phyloP scores from a whole-genome alignment of 2,329 filamentous ascomycete genomes.

The Canariomyces notabilis region DNA sequence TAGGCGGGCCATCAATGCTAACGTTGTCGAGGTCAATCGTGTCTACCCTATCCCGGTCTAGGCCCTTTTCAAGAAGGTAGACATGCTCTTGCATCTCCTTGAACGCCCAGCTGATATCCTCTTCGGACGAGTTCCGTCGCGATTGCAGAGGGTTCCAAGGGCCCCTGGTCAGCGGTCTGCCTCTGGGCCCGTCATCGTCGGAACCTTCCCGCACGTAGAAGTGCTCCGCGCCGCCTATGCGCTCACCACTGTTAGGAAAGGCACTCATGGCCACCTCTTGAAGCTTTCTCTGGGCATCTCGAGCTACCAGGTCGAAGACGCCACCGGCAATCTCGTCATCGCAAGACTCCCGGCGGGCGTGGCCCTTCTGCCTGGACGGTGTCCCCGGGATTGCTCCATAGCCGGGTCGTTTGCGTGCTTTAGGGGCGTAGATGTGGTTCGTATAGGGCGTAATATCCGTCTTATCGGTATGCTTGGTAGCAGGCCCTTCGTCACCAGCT shows the following conservation, averaged over 20 bases:
- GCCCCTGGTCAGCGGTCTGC: slow-evolving; percentile 28
- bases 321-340: slow-evolving; percentile 74
- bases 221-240: slow-evolving; percentile 66
- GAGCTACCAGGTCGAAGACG: slow-evolving; percentile 72
- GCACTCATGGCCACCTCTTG: slow-evolving; percentile 71
- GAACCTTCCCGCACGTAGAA: slow-evolving; percentile 63
- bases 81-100: slow-evolving; percentile 76
- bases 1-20: slow-evolving; percentile 33
- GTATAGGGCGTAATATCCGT: slow-evolving; percentile 65
- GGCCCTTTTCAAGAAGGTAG: slow-evolving; percentile 36
- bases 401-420: slow-evolving; percentile 37
- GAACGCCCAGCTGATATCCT: slow-evolving; percentile 66
- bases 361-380: slow-evolving; percentile 30
- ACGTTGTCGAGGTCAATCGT: slow-evolving; percentile 31
- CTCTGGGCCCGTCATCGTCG: slow-evolving; percentile 47
- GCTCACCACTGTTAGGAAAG: slow-evolving; percentile 67
- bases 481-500: slow-evolving; percentile 58
- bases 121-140: slow-evolving; percentile 57
- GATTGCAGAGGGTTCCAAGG: slow-evolving; percentile 26
- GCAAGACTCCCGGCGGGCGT: slow-evolving; percentile 61
- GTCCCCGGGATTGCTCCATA: slow-evolving; percentile 32
- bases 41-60: slow-evolving; percentile 35
- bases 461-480: slow-evolving; percentile 61
- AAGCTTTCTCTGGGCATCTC: slow-evolving; percentile 73
- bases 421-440: slow-evolving; percentile 54